Evolutionary conservation across 192 early-diverging fungal genomes (phyloP).

Genomic region (Coemansia sp.): DNA sequence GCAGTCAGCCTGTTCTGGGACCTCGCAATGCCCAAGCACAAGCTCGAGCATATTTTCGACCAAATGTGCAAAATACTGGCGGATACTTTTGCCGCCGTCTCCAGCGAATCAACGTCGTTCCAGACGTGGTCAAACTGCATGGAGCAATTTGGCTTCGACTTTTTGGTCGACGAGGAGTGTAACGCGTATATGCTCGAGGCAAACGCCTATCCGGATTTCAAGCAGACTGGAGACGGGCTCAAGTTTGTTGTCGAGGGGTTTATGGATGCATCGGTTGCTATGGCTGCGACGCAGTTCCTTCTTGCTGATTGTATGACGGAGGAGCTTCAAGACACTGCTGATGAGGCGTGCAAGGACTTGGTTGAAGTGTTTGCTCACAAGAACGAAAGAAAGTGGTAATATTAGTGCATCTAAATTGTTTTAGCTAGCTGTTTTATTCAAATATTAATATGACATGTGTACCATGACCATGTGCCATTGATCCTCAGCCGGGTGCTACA

Average conservation of each 20-base stretch:
- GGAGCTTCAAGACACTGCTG: constrained; percentile 9
- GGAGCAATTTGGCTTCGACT: constrained; percentile 68
- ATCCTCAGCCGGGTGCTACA: too few species aligned
- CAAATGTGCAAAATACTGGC: constrained; percentile 57
- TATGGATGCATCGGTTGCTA: constrained; percentile 55
- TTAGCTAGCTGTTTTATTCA: too few species aligned
- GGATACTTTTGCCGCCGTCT: constrained; percentile 60
- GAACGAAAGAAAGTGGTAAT: constrained; percentile 31
- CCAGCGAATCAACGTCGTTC: constrained; percentile 61
- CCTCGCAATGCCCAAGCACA: constrained; percentile 36
- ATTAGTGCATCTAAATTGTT: too few species aligned
- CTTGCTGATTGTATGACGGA: constrained; percentile 7
- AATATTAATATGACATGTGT: too few species aligned
- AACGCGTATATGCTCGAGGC: constrained; percentile 59
- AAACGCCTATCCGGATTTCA: constrained; percentile 70
- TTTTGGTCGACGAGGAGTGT: constrained; percentile 58
- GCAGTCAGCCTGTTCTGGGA: constrained; percentile 61
- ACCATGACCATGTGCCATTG: too few species aligned
- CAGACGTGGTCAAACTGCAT: constrained; percentile 63
- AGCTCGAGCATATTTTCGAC: constrained; percentile 52
- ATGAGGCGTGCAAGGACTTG: constrained; percentile 20
- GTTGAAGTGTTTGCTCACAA: constrained; percentile 40
- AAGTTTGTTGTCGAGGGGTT: constrained; percentile 60
- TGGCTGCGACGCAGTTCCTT: constrained; percentile 31
- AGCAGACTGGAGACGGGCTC: constrained; percentile 58